Evolutionary conservation across 1,284 basidiomycete species (phyloP).

Genomic region (Boletus semigastroideus): DNA sequence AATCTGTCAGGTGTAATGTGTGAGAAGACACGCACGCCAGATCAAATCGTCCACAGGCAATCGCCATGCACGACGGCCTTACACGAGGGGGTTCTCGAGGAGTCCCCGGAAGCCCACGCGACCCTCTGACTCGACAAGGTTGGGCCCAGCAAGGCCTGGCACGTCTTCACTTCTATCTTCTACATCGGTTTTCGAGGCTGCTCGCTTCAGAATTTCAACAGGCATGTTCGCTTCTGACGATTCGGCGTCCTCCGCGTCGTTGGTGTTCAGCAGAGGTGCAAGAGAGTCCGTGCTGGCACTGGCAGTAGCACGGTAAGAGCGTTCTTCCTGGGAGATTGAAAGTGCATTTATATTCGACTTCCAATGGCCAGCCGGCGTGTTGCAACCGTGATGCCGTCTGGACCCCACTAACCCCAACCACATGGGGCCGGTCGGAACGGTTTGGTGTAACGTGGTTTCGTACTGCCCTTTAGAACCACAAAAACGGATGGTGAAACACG

Average conservation of each 20-base stretch:
- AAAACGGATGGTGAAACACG: too few relatives aligned
- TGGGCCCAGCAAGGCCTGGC: slow-evolving; percentile 2
- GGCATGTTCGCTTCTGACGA: slow-evolving; percentile 12
- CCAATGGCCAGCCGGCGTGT: neutral
- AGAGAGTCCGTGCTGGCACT: slow-evolving; percentile 16
- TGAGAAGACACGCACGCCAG: slow-evolving; percentile 3
- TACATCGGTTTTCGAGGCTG: neutral
- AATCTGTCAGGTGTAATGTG: slow-evolving; percentile 17
- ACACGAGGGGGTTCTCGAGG: slow-evolving; percentile 32
- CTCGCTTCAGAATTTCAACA: slow-evolving; percentile 1
- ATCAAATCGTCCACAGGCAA: neutral
- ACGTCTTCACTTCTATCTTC: neutral
- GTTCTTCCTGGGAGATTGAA: neutral
- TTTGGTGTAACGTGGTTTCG: too few relatives aligned
- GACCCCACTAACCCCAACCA: neutral
- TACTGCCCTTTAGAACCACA: too few relatives aligned
- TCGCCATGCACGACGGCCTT: slow-evolving; percentile 2
- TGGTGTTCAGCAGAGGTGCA: slow-evolving; percentile 5
- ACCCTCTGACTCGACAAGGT: slow-evolving; percentile 22
- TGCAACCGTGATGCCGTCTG: neutral
- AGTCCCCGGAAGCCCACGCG: slow-evolving; percentile 27
- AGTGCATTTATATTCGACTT: slow-evolving; percentile 21
- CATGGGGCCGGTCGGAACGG: neutral
- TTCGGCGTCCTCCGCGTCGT: slow-evolving; percentile 2
- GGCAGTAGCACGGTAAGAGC: slow-evolving; percentile 2